A percentile compares a stretch with the other conserved stretches of the same genome.
phyloP scores from a whole-genome alignment of 2,329 filamentous ascomycete species.

The Lachnellula willkommii region DNA sequence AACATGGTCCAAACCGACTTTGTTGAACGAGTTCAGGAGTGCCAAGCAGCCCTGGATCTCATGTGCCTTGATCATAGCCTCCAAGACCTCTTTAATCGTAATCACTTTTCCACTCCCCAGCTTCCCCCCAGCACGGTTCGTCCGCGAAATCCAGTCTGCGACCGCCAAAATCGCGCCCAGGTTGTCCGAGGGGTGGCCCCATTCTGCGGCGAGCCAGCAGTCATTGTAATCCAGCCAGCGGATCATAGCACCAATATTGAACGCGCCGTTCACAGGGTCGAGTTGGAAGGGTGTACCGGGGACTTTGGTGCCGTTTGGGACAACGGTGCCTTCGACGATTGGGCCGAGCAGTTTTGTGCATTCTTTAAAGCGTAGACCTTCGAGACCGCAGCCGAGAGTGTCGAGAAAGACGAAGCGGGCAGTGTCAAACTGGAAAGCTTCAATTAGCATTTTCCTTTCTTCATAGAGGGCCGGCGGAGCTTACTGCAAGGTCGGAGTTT shows the following conservation, averaged over 20 bases:
- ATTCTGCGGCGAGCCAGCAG: constrained; percentile 98
- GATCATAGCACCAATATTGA: constrained; percentile 99
- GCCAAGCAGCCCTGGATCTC: constrained; percentile 98
- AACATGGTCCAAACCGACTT: constrained; percentile 95
- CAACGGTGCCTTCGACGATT: constrained; percentile 80
- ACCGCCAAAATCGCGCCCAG: constrained; percentile 93
- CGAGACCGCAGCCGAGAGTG: constrained; percentile 92
- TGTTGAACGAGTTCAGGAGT: constrained; percentile 97
- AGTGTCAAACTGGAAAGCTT: constrained; percentile 71
- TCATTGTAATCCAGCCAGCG: constrained; percentile 99
- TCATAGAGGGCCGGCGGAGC: constrained; percentile 34
- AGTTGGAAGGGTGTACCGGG: constrained; percentile 90
- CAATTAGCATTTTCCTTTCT: constrained; percentile 11
- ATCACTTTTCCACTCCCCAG: constrained; percentile 83
- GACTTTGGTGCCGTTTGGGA: constrained; percentile 87
- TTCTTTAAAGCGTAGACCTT: constrained; percentile 91
- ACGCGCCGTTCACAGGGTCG: constrained; percentile 90
- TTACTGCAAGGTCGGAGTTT: constrained; percentile 85
- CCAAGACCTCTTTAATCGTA: constrained; percentile 83
- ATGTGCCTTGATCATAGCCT: constrained; percentile 98
- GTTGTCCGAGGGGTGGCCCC: constrained; percentile 98
- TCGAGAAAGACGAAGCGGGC: constrained; percentile 95
- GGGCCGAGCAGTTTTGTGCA: constrained; percentile 93
- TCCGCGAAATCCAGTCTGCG: constrained; percentile 95
- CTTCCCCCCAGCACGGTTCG: constrained; percentile 70